Evolutionary conservation across 1,284 basidiomycete genomes (phyloP).

Genomic region (Apiotrichum sp.): DNA sequence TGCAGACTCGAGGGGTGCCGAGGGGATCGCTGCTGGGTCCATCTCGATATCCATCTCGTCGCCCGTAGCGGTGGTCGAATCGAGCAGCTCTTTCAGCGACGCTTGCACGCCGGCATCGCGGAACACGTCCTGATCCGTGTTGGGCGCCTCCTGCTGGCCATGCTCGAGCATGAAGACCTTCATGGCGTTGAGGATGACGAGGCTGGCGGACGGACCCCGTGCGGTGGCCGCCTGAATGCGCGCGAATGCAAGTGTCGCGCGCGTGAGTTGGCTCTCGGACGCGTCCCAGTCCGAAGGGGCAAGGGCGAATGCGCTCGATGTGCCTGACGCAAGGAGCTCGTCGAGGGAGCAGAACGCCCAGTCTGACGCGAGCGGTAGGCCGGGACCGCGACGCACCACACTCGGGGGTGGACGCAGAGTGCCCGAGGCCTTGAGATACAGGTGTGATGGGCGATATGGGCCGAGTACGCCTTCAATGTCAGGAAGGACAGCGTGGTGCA

Average conservation of each 20-base stretch:
- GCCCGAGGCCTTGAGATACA: conserved; percentile 45
- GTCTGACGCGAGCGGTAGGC: conserved; percentile 63
- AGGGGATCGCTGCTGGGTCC: not conserved
- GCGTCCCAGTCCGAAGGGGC: conserved; percentile 70
- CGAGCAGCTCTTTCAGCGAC: conserved; percentile 58
- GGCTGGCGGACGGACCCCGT: not conserved
- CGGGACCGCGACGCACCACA: conserved; percentile 15
- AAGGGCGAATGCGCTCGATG: conserved; percentile 62
- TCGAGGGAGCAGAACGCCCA: conserved; percentile 71
- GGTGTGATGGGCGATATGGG: conserved; percentile 34
- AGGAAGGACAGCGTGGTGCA: conserved; percentile 45
- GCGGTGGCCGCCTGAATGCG: not conserved
- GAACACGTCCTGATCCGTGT: conserved; percentile 54
- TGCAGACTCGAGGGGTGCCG: conserved; percentile 55
- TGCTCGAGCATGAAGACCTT: conserved; percentile 95
- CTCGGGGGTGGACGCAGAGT: conserved; percentile 40
- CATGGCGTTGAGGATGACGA: conserved; percentile 68
- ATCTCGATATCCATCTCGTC: conserved; percentile 27
- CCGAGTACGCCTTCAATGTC: conserved; percentile 36
- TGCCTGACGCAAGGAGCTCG: conserved; percentile 72
- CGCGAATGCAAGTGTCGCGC: conserved; percentile 59
- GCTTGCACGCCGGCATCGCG: conserved; percentile 52
- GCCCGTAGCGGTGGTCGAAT: conserved; percentile 24
- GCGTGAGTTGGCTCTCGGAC: conserved; percentile 71
- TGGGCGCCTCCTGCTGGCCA: conserved; percentile 24